Percentiles rank a stretch among this genome's conserved stretches.
These are phyloP conservation scores for Pseudomassariella vexata DNA, from an alignment of 2,329 filamentous ascomycete genomes.

Conservation along the genomic window DNA sequence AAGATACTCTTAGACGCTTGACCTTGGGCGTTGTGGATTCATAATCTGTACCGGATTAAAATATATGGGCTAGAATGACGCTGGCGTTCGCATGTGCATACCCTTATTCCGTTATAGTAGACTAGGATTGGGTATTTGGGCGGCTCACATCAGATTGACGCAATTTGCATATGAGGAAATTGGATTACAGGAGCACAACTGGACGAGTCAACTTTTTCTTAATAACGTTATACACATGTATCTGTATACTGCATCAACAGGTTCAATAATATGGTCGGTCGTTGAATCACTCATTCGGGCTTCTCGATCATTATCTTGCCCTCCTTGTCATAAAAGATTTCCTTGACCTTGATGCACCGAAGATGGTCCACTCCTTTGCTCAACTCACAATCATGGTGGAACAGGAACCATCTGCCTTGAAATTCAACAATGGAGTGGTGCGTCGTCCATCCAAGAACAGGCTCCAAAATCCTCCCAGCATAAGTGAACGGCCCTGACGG, in stretches of 20 bases:
- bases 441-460: constrained; percentile 75
- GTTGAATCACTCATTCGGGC: constrained; percentile 22
- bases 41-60: no score
- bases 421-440: constrained; percentile 77
- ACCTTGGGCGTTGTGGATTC: constrained; percentile 36
- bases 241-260: no score
- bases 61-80: no score
- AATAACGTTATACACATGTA: no score
- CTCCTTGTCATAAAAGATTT: constrained; percentile 65
- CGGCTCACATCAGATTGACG: no score
- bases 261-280: no score
- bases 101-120: no score
- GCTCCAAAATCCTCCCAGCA: constrained; percentile 64
- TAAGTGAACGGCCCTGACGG: constrained; percentile 71
- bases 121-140: no score
- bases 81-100: no score
- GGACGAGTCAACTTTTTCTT: no score
- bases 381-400: constrained; percentile 69
- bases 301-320: constrained; percentile 52
- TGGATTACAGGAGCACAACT: no score
- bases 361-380: constrained; percentile 66
- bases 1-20: constrained; percentile 60
- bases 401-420: constrained; percentile 65
- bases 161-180: no score
- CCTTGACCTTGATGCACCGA: constrained; percentile 67